Percentiles rank a stretch among this genome's conserved stretches.
phyloP scores from a whole-genome alignment of 176 grass and related monocot genomes.

The Carex kokanica region DNA sequence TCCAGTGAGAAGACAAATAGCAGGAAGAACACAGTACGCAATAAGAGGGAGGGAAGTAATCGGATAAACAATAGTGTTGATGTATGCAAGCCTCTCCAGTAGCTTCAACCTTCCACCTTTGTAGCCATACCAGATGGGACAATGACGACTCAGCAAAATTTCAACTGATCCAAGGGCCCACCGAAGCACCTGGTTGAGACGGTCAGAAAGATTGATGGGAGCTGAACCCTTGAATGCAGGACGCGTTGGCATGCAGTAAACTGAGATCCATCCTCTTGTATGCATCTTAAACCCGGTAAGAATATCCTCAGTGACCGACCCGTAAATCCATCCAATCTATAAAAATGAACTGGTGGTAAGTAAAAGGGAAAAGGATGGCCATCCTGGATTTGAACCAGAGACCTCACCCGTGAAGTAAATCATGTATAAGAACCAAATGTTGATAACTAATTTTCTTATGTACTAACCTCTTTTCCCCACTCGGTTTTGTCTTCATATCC shows the following conservation, averaged over 20 bases:
- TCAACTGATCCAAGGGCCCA: slow-evolving; percentile 90
- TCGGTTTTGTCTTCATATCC: slow-evolving; percentile 93
- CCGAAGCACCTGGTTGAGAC: slow-evolving; percentile 81
- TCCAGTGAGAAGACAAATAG: slow-evolving; percentile 78
- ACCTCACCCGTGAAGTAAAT: background rate
- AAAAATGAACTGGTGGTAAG: slow-evolving; percentile 9
- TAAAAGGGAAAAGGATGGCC: background rate
- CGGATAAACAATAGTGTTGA: slow-evolving; percentile 88
- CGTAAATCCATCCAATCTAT: slow-evolving; percentile 95
- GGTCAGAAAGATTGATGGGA: slow-evolving; percentile 88
- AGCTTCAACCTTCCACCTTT: slow-evolving; percentile 60
- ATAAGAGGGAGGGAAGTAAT: slow-evolving; percentile 79
- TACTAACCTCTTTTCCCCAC: slow-evolving; percentile 91
- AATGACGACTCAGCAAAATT: slow-evolving; percentile 81
- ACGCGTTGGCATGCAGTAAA: slow-evolving; percentile 82
- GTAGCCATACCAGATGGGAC: slow-evolving; percentile 96
- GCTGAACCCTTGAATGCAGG: slow-evolving; percentile 79
- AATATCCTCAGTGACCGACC: slow-evolving; percentile 86
- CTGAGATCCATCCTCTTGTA: slow-evolving; percentile 72
- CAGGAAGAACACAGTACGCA: slow-evolving; percentile 76
- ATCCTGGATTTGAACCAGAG: too few species aligned
- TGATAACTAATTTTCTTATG: background rate
- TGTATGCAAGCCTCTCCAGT: slow-evolving; percentile 83
- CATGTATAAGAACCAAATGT: slow-evolving; percentile 6
- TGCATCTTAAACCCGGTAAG: slow-evolving; percentile 92